These are phyloP conservation scores for Biancaea sappan DNA, from an alignment of 306 rosid genomes.

Conservation along the genomic window DNA sequence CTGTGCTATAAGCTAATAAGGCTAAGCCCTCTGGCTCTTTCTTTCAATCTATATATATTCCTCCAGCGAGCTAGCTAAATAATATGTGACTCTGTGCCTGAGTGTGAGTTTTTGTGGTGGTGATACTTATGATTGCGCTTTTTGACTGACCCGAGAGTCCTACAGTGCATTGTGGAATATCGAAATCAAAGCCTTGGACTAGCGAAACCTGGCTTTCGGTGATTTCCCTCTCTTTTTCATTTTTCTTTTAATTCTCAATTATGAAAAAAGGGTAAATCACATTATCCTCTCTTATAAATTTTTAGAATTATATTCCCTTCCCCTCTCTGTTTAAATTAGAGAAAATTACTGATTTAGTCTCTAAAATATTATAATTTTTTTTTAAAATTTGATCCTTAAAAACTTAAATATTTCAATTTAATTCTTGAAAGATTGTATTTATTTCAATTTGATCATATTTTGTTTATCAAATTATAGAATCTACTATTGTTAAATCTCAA, in stretches of 20 bases:
- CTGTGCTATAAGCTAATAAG: not conserved
- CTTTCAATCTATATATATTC: not conserved
- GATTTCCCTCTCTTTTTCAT: conserved; percentile 21
- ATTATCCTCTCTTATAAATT: no score
- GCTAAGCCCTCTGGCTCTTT: not conserved
- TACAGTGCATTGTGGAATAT: conserved; percentile 37
- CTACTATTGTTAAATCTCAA: no score
- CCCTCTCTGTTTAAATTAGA: no score
- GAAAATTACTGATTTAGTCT: no score
- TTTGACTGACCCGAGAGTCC: conserved; percentile 47
- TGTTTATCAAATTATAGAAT: no score
- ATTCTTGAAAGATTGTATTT: no score
- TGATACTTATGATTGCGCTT: conserved; percentile 52
- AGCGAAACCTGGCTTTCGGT: conserved; percentile 49
- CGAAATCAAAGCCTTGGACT: conserved; percentile 33
- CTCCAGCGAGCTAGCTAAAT: not conserved
- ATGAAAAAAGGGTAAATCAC: no score
- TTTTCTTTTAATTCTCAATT: not conserved
- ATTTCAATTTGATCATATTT: no score
- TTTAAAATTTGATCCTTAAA: no score
- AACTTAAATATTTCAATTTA: no score
- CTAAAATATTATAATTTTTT: no score
- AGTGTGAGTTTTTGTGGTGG: conserved; percentile 24
- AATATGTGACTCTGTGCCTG: not conserved
- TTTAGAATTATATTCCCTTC: no score